These are phyloP conservation scores for Bretziella fagacearum DNA, from an alignment of 2,329 filamentous ascomycete species.

Conservation along the genomic window DNA sequence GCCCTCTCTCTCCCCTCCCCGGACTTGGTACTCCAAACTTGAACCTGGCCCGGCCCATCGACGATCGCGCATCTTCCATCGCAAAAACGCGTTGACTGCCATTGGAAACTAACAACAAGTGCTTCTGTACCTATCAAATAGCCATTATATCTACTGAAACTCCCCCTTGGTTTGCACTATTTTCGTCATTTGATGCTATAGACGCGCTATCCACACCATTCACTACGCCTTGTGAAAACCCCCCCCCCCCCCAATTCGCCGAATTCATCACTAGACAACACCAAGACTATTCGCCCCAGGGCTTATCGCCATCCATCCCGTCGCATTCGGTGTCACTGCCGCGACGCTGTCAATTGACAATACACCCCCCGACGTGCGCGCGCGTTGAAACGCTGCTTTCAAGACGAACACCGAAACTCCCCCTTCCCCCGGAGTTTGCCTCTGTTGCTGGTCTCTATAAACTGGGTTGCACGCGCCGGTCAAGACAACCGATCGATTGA, in stretches of 20 bases:
- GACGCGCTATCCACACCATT: neutral
- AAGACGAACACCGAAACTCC: neutral
- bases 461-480: neutral
- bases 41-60: slow-evolving; percentile 5
- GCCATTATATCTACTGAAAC: neutral
- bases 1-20: neutral
- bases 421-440: neutral
- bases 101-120: neutral
- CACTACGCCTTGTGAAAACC: neutral
- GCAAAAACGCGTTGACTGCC: slow-evolving; percentile 7
- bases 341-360: slow-evolving; percentile 1
- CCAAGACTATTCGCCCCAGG: neutral
- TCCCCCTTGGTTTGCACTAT: neutral
- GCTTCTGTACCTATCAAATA: neutral
- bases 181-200: neutral
- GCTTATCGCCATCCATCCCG: neutral
- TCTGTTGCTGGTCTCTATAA: neutral
- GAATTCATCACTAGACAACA: neutral
- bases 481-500: neutral
- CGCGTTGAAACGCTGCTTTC: neutral
- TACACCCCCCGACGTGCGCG: neutral
- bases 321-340: neutral
- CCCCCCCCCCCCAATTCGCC: too few relatives aligned
- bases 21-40: slow-evolving; percentile 7
- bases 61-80: slow-evolving; percentile 8